phyloP scores from a whole-genome alignment of 2,329 filamentous ascomycete species.

The Dissoconium aciculare region DNA sequence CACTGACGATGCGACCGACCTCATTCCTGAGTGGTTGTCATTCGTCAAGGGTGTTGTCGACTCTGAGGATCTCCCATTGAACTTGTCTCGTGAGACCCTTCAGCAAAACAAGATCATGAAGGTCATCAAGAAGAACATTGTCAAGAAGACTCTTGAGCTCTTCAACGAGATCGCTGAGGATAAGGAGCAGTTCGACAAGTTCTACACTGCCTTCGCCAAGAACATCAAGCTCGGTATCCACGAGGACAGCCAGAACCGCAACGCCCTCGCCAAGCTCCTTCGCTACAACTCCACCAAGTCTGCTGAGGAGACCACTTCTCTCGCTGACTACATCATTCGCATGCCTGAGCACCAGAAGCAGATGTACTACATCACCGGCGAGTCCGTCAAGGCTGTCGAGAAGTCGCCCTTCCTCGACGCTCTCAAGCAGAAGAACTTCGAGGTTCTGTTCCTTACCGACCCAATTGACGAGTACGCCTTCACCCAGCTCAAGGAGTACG shows the following conservation, averaged over 20 bases:
- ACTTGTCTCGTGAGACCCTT: conserved; percentile 98
- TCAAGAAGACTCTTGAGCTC: conserved; percentile 99
- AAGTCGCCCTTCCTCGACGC: conserved; percentile 98
- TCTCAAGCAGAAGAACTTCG: conserved; percentile 97
- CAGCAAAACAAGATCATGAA: conserved; percentile 99
- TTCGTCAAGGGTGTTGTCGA: conserved; percentile 99
- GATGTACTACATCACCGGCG: conserved; percentile 99
- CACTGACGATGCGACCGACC: conserved; percentile 96
- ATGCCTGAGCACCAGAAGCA: conserved; percentile 99
- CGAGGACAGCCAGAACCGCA: conserved; percentile 97
- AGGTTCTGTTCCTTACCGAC: conserved; percentile 98
- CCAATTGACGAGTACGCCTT: conserved; percentile 99
- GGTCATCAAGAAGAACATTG: conserved; percentile 99
- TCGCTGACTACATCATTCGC: conserved; percentile 93
- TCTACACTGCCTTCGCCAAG: conserved; percentile 99
- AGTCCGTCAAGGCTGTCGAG: conserved; percentile 94
- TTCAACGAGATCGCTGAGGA: conserved; percentile 99
- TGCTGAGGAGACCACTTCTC: conserved; percentile 91
- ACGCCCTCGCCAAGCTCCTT: conserved; percentile 86
- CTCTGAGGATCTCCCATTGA: conserved; percentile 97
- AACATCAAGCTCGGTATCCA: conserved; percentile 99
- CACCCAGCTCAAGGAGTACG: conserved; percentile 99
- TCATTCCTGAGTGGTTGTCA: conserved; percentile 97
- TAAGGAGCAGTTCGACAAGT: conserved; percentile 99
- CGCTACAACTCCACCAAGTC: conserved; percentile 99